Base-by-base conservation (phyloP, 2,329 filamentous ascomycete species). In the Apiospora phragmitis region DNA sequence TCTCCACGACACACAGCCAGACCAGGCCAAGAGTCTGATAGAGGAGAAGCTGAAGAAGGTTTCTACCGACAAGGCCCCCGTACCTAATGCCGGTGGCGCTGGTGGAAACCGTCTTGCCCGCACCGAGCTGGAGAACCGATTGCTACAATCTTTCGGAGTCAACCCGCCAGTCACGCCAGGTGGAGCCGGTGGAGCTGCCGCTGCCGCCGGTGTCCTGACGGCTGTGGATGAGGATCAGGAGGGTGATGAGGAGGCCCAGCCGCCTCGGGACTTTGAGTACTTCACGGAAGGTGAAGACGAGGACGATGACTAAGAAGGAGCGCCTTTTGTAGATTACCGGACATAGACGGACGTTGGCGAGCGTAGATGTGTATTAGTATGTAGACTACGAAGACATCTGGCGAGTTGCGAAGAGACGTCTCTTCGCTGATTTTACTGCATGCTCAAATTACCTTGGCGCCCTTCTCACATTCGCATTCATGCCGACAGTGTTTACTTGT, bases 11-110 rank as follows among this genome's bases (percentile, higher is more conserved):
- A 94, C 91, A 18, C 88, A 92, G 74, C 93, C 94, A 0, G 89
- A 90, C 1, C 92, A 97, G 80, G 83, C 91, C 66, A 97, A 97
- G 81, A 85, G 90, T 24, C 87, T 96, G 9, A 88, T 99, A 66
- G 96, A 98, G 80, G 90, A 98, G 81, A 97, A 97, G 85, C 89
- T 97, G 55, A 96, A 95, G 87, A 97, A 97, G 81, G 87, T 88
- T 4, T 87, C 87, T 1, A 89, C 85, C 0, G 90, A 91, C 76
- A 89, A 87, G 70, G 89, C 90, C 0, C 88, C 89, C 2, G 86
- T 90, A 2, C 87, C 86, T 74, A 81, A 69, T 76, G 83, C 70
- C 77, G 80, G 70, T 21, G 65, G 71, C 26, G 72, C 73, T 18
- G 74, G 72, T 38, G 67, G 68, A 67, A 74, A 70, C 49, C 73